Evolutionary conservation across 169 alveolate species (phyloP).

Genomic region (Plasmodium reichenowi): DNA sequence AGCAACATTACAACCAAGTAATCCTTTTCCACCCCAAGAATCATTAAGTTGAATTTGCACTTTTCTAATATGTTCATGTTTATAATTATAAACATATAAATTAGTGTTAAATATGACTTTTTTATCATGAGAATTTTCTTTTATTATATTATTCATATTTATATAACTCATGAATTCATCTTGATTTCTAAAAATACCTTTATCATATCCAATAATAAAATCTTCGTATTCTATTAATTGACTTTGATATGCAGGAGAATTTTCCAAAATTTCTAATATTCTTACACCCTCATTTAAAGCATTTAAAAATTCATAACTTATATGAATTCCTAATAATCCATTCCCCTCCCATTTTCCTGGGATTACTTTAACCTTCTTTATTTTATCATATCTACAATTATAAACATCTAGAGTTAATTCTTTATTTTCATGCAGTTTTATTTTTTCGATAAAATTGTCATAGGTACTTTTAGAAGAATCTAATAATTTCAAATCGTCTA

Average conservation of each 20-base stretch:
- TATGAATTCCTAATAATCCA: conserved; percentile 84
- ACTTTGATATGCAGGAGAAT: conserved; percentile 81
- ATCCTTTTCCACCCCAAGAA: conserved; percentile 82
- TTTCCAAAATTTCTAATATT: conserved; percentile 77
- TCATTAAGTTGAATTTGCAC: conserved; percentile 67
- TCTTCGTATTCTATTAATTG: conserved; percentile 81
- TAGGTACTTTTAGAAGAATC: conserved; percentile 82
- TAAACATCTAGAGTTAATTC: conserved; percentile 77
- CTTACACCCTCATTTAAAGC: conserved; percentile 85
- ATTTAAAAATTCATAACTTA: conserved; percentile 78
- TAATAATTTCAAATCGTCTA: conserved; percentile 75
- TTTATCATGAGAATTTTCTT: background rate
- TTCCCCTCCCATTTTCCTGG: conserved; percentile 87
- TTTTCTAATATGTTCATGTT: conserved; percentile 78
- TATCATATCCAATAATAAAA: conserved; percentile 77
- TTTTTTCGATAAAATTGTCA: conserved; percentile 77
- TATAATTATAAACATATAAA: conserved; percentile 77
- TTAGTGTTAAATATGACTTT: background rate
- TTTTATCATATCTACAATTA: conserved; percentile 79
- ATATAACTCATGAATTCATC: conserved; percentile 27
- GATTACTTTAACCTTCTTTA: conserved; percentile 76
- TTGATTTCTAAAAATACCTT: conserved; percentile 44
- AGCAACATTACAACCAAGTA: conserved; percentile 83
- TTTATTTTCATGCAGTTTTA: conserved; percentile 78
- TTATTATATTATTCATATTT: background rate